These are phyloP conservation scores for Sophora flavescens DNA, from an alignment of 306 rosid species.

Conservation along the genomic window DNA sequence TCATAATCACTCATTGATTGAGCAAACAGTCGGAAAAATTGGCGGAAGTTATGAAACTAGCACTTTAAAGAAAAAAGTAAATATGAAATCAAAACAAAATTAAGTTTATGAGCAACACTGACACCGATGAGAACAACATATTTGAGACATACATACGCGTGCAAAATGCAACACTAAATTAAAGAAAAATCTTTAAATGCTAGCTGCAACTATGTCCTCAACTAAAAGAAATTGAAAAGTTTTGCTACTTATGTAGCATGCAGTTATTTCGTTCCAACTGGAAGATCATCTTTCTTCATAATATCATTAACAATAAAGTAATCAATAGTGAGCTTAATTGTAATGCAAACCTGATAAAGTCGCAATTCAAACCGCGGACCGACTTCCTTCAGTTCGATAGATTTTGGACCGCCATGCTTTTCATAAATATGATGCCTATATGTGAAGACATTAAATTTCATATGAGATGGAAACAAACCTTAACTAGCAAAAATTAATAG, in stretches of 20 bases:
- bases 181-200: constrained; percentile 3
- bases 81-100: neutral
- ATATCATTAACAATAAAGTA: constrained; percentile 14
- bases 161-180: neutral
- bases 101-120: neutral
- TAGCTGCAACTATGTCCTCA: constrained; percentile 4
- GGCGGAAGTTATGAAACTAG: neutral
- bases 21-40: neutral
- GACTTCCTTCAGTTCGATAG: constrained; percentile 83
- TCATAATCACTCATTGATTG: neutral
- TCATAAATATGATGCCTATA: constrained; percentile 89
- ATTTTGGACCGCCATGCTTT: constrained; percentile 81
- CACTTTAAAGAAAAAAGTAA: neutral
- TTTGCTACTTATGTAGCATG: constrained; percentile 16
- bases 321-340: constrained; percentile 33
- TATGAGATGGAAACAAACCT: constrained; percentile 7
- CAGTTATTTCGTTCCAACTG: constrained; percentile 13
- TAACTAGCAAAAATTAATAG: neutral
- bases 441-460: constrained; percentile 14
- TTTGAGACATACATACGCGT: neutral
- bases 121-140: neutral
- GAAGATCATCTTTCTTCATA: constrained; percentile 19
- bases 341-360: constrained; percentile 67
- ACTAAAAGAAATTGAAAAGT: neutral
- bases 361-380: constrained; percentile 96